phyloP scores from a whole-genome alignment of 1,139 yeast species.

The Lodderomyces oxycetoniae region DNA sequence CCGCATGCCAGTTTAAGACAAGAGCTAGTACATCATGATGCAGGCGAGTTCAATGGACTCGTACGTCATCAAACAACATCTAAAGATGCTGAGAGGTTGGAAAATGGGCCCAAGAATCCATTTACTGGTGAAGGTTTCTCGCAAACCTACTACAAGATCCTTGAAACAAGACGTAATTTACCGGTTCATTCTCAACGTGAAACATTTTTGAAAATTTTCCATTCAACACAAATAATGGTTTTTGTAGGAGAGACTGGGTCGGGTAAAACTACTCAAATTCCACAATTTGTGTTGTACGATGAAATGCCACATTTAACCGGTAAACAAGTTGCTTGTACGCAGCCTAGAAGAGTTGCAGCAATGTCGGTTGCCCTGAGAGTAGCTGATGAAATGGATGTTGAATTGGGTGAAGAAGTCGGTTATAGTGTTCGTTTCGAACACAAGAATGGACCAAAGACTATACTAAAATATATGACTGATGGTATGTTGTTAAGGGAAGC shows the following conservation, averaged over 20 bases:
- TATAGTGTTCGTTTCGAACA: conserved; percentile 92
- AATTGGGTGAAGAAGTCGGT: conserved; percentile 89
- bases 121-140: conserved; percentile 67
- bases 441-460: conserved; percentile 72
- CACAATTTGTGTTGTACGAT: conserved; percentile 90
- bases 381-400: conserved; percentile 93
- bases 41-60: conserved; percentile 53
- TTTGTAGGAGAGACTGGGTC: conserved; percentile 99
- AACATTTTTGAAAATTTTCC: conserved; percentile 80
- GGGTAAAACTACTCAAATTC: conserved; percentile 96
- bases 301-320: conserved; percentile 82
- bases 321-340: conserved; percentile 89
- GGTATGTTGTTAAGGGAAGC: conserved; percentile 98
- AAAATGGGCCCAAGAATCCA: conserved; percentile 64
- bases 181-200: conserved; percentile 94
- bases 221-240: conserved; percentile 88
- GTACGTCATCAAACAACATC: conserved; percentile 71
- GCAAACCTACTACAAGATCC: conserved; percentile 67
- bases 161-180: conserved; percentile 73
- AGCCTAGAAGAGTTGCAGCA: conserved; percentile 97
- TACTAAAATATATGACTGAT: conserved; percentile 95
- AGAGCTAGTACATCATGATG: conserved; percentile 33
- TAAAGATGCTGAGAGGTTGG: conserved; percentile 59
- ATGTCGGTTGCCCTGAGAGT: conserved; percentile 97
- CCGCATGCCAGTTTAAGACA: conserved; percentile 24